Evolutionary conservation across 140 eudicot species (phyloP).

Genomic region (Senecio squalidus): DNA sequence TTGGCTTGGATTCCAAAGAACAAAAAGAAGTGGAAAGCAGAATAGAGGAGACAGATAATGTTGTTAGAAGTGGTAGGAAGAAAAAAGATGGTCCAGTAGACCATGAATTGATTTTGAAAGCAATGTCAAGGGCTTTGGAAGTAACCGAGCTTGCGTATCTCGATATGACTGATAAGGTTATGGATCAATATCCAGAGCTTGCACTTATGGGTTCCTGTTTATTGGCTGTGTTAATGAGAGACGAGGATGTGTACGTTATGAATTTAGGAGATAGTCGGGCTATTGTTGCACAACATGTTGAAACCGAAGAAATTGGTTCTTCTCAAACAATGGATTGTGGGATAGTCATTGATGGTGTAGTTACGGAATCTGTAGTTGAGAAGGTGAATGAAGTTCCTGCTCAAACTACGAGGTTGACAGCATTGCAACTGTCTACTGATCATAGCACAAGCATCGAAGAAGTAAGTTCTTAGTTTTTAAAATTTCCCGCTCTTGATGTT

Average conservation of each 20-base stretch:
- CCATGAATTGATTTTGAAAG: conserved; percentile 72
- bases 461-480: conserved; percentile 41
- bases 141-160: conserved; percentile 75
- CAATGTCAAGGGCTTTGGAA: conserved; percentile 85
- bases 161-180: conserved; percentile 86
- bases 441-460: conserved; percentile 93
- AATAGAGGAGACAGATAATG: conserved; percentile 33
- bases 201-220: conserved; percentile 98
- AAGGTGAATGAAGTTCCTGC: conserved; percentile 33
- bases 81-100: conserved; percentile 73
- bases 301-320: conserved; percentile 40
- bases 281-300: conserved; percentile 71
- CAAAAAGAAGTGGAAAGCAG: conserved; percentile 37
- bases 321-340: conserved; percentile 26
- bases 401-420: conserved; percentile 45
- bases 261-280: conserved; percentile 96
- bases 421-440: conserved; percentile 91
- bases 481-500: neutral
- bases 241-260: conserved; percentile 97
- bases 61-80: conserved; percentile 35
- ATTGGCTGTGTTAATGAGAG: conserved; percentile 83
- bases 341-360: conserved; percentile 43
- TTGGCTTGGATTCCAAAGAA: conserved; percentile 62
- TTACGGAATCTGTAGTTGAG: conserved; percentile 29
- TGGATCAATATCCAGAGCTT: conserved; percentile 93